phyloP scores from a whole-genome alignment of 345 rosid genomes.

The Limnanthes douglasii region DNA sequence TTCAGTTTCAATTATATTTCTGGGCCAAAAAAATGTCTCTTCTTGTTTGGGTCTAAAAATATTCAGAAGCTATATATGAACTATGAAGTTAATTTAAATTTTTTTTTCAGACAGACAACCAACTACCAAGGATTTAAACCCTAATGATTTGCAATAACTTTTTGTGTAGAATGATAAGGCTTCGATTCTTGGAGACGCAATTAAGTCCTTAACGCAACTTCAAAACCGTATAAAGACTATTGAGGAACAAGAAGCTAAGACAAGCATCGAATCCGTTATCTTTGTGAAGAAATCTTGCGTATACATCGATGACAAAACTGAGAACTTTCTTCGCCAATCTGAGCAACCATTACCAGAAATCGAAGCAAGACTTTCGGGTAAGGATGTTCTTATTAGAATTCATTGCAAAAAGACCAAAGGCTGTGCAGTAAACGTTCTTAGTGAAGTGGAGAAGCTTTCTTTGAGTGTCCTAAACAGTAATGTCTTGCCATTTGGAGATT shows the following conservation, averaged over 20 bases:
- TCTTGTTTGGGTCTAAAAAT: neutral
- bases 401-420: slow-evolving; percentile 47
- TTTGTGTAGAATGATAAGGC: no score
- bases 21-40: slow-evolving; percentile 32
- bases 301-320: slow-evolving; percentile 17
- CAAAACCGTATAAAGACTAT: slow-evolving; percentile 48
- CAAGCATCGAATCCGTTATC: slow-evolving; percentile 29
- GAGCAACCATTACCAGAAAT: slow-evolving; percentile 39
- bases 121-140: no score
- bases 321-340: slow-evolving; percentile 8
- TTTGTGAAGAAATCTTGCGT: slow-evolving; percentile 39
- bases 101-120: slow-evolving; percentile 37
- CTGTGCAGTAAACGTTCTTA: slow-evolving; percentile 20
- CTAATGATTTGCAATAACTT: no score
- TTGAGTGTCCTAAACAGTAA: slow-evolving; percentile 36
- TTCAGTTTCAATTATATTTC: slow-evolving; percentile 18
- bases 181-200: slow-evolving; percentile 54
- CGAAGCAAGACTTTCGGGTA: slow-evolving; percentile 41
- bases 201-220: slow-evolving; percentile 41
- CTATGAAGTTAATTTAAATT: neutral
- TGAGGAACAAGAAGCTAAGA: slow-evolving; percentile 35
- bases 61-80: neutral
- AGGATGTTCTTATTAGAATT: slow-evolving; percentile 44
- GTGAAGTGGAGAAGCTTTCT: slow-evolving; percentile 31
- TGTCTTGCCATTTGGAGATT: slow-evolving; percentile 46